Evolutionary conservation across 192 early-diverging fungal species (phyloP).

Genomic region (Gigaspora rosea): DNA sequence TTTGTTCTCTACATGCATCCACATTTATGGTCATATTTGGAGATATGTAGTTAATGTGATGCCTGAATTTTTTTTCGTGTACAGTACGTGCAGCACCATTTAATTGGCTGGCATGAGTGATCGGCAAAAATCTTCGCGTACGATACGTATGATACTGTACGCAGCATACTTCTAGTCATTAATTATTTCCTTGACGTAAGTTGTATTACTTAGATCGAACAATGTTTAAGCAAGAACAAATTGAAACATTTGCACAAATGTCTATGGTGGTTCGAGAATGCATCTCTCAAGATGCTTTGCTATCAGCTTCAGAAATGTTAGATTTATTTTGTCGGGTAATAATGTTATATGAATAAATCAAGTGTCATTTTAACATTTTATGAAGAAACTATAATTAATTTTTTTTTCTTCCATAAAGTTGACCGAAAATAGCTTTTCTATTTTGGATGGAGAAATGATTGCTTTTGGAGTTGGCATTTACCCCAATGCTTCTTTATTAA

Average conservation of each 20-base stretch:
- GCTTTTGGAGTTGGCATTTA: slow-evolving; percentile 49
- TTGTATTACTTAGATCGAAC: slow-evolving; percentile 21
- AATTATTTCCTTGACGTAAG: background rate
- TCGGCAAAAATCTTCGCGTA: no score
- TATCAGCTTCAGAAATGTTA: slow-evolving; percentile 38
- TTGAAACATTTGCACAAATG: slow-evolving; percentile 50
- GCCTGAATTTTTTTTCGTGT: no score
- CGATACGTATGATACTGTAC: no score
- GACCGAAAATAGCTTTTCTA: slow-evolving; percentile 45
- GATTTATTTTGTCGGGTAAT: slow-evolving; percentile 43
- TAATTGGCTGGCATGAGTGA: no score
- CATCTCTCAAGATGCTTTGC: slow-evolving; percentile 26
- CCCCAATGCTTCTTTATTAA: slow-evolving; percentile 42
- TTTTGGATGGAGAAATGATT: slow-evolving; percentile 45
- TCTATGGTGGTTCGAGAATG: slow-evolving; percentile 36
- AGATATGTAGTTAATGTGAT: no score
- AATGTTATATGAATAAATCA: background rate
- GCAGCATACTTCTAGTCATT: background rate
- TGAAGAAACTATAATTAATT: background rate
- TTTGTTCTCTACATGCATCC: background rate
- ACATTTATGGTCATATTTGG: no score
- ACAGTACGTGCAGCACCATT: no score
- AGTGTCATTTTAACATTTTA: background rate
- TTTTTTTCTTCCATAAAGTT: slow-evolving; percentile 24
- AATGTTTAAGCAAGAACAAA: slow-evolving; percentile 30